These are phyloP conservation scores for Pyricularia sp. DNA, from an alignment of 2,329 filamentous ascomycete genomes.

Conservation along the genomic window DNA sequence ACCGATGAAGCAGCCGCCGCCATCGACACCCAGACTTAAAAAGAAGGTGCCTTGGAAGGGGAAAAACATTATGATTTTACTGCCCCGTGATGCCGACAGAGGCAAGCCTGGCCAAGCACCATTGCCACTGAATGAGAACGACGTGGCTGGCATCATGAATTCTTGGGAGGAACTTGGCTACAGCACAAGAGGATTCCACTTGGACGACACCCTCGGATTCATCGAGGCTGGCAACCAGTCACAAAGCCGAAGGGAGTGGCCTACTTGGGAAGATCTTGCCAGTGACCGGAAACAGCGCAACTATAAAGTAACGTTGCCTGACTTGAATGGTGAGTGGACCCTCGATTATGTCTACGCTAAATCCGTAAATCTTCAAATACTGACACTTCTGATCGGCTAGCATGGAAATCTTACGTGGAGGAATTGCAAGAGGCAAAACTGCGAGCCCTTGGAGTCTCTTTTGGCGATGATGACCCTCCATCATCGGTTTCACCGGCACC, in stretches of 20 bases:
- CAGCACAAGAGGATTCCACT: slow-evolving; percentile 57
- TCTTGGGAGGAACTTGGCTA: slow-evolving; percentile 64
- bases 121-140: slow-evolving; percentile 42
- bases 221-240: slow-evolving; percentile 32
- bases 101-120: slow-evolving; percentile 46
- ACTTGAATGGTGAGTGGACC: slow-evolving; percentile 45
- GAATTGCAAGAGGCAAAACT: slow-evolving; percentile 86
- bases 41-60: slow-evolving; percentile 69
- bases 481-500: slow-evolving; percentile 56
- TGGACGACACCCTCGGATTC: slow-evolving; percentile 37
- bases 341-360: neutral
- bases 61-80: slow-evolving; percentile 62
- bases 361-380: neutral
- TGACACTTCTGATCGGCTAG: slow-evolving; percentile 16
- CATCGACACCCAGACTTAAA: slow-evolving; percentile 47
- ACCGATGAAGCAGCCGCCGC: slow-evolving; percentile 25
- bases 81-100: slow-evolving; percentile 59
- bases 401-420: slow-evolving; percentile 68
- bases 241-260: slow-evolving; percentile 63
- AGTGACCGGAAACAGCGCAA: slow-evolving; percentile 41
- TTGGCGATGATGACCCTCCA: slow-evolving; percentile 63
- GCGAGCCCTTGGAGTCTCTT: slow-evolving; percentile 77
- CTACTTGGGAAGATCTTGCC: slow-evolving; percentile 47
- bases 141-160: slow-evolving; percentile 52
- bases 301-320: slow-evolving; percentile 61